A percentile compares a stretch with the other conserved stretches of the same genome.
phyloP scores from a whole-genome alignment of 257 asterid genomes.

The Datura wrightii region DNA sequence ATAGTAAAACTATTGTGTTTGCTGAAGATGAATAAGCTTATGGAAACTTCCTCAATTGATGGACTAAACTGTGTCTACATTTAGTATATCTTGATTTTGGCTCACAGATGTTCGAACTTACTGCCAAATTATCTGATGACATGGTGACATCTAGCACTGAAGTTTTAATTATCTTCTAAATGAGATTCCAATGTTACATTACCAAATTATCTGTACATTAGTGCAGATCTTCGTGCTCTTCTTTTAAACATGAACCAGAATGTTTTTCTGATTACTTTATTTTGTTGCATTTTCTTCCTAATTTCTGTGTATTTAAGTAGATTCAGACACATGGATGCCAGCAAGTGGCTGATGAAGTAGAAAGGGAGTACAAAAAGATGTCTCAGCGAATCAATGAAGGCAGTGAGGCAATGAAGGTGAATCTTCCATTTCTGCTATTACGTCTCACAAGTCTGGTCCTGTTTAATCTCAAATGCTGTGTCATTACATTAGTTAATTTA shows the following conservation, averaged over 20 bases:
- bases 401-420: conserved; percentile 81
- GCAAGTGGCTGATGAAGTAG: conserved; percentile 76
- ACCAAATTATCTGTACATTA: not conserved
- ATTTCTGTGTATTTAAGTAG: conserved; percentile 48
- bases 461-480: not conserved
- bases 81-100: not conserved
- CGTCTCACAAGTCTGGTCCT: conserved; percentile 10
- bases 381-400: conserved; percentile 71
- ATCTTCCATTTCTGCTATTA: conserved; percentile 20
- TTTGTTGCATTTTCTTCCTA: conserved; percentile 11
- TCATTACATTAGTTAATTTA: conserved; percentile 38
- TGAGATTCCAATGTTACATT: not conserved
- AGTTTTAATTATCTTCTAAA: not conserved
- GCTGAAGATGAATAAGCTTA: not conserved
- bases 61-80: not conserved
- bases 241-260: not conserved
- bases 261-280: conserved; percentile 5
- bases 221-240: not conserved
- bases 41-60: not conserved
- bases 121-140: conserved; percentile 3
- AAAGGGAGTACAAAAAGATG: conserved; percentile 72
- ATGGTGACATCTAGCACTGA: not conserved
- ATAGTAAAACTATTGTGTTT: not conserved
- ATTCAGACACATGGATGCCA: conserved; percentile 81
- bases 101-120: not conserved